Evolutionary conservation across 164 flowering plant genomes (phyloP).

Genomic region (Vitis amurensis): DNA sequence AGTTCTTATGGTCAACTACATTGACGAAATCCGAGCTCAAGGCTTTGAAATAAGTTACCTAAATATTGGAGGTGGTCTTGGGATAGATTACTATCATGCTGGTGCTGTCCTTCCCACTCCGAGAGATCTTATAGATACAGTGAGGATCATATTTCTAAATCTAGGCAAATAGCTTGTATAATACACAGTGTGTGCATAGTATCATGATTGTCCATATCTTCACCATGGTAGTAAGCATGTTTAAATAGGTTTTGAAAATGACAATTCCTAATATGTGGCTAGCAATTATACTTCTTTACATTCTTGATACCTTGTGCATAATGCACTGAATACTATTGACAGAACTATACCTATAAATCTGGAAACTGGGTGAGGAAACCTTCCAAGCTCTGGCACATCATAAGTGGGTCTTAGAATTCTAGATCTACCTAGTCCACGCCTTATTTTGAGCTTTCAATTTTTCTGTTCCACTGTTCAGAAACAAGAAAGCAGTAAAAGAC

Average conservation of each 20-base stretch:
- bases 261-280: neutral
- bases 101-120: constrained; percentile 93
- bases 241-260: neutral
- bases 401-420: neutral
- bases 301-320: neutral
- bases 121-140: constrained; percentile 90
- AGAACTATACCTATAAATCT: too few species aligned
- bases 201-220: neutral
- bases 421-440: neutral
- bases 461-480: neutral
- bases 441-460: neutral
- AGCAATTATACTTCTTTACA: neutral
- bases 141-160: constrained; percentile 31
- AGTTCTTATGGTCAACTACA: constrained; percentile 83
- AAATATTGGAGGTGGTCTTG: constrained; percentile 96
- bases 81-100: constrained; percentile 86
- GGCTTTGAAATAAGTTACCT: constrained; percentile 86
- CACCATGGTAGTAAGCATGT: neutral
- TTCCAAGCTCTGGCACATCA: neutral
- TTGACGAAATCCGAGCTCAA: constrained; percentile 78
- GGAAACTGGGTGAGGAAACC: neutral
- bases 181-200: neutral
- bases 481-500: neutral
- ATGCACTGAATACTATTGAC: neutral
- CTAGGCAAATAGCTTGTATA: constrained; percentile 1